Evolutionary conservation across 768 basidiomycete species (phyloP).

Genomic region (Rhodosporidiobolus odoratus): DNA sequence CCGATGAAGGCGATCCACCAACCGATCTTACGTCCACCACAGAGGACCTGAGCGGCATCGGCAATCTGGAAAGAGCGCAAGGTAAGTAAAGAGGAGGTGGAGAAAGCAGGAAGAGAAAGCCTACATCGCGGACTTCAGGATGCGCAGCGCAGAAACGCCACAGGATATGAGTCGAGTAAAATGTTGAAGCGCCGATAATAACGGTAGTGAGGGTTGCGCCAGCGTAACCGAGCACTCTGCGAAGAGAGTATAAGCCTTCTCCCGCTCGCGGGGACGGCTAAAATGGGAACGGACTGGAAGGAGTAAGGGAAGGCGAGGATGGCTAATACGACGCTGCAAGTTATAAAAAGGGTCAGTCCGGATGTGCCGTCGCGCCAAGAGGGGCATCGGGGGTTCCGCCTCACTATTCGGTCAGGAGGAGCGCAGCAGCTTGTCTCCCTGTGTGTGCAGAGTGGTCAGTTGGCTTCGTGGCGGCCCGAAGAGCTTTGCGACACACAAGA

Average conservation of each 20-base stretch:
- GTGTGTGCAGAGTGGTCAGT: no score
- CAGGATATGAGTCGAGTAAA: constrained; percentile 36
- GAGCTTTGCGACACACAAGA: not conserved
- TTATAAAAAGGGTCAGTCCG: not conserved
- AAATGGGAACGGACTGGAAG: constrained; percentile 17
- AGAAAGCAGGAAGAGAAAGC: not conserved
- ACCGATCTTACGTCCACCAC: constrained; percentile 17
- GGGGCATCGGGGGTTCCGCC: not conserved
- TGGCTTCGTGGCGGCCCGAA: fast-evolving
- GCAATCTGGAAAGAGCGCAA: constrained; percentile 6
- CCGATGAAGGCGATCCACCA: constrained; percentile 35
- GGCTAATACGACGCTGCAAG: constrained; percentile 26
- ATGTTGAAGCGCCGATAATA: constrained; percentile 17
- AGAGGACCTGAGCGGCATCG: constrained; percentile 23
- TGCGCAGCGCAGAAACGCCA: constrained; percentile 39
- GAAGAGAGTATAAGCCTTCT: not conserved
- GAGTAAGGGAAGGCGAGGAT: constrained; percentile 38
- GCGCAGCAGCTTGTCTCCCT: not conserved
- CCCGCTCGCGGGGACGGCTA: not conserved
- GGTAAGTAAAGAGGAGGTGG: not conserved
- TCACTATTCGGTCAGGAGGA: constrained; percentile 31
- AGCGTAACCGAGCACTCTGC: constrained; percentile 30
- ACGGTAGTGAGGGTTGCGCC: constrained; percentile 22
- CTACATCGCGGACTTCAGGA: constrained; percentile 26
- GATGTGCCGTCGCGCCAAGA: not conserved